Percentiles rank a stretch among this genome's conserved stretches.
Evolutionary conservation across 352 stramenopile genomes (phyloP).

Genomic region (Phytophthora ohioensis): DNA sequence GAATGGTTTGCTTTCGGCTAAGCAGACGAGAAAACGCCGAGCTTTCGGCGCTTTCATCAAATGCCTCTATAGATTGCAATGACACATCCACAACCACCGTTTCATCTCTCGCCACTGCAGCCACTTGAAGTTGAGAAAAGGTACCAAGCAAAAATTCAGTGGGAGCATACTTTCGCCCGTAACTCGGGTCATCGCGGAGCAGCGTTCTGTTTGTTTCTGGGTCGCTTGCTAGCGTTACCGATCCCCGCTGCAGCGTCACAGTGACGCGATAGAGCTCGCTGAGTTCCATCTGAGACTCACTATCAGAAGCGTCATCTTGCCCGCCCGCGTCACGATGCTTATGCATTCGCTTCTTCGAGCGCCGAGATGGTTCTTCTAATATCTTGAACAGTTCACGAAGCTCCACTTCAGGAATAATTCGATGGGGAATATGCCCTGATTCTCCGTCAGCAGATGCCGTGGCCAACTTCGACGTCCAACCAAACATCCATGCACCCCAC

Average conservation of each 20-base stretch:
- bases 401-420: conserved; percentile 82
- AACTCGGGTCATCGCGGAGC: conserved; percentile 68
- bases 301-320: conserved; percentile 43
- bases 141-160: conserved; percentile 82
- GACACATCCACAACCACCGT: conserved; percentile 85
- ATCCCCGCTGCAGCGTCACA: conserved; percentile 75
- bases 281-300: conserved; percentile 46
- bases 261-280: conserved; percentile 80
- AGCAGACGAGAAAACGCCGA: conserved; percentile 83
- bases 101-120: conserved; percentile 69
- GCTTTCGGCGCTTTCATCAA: conserved; percentile 88
- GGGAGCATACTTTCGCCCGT: conserved; percentile 70
- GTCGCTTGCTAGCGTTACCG: conserved; percentile 80
- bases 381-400: conserved; percentile 90
- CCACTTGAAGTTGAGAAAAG: conserved; percentile 83
- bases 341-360: conserved; percentile 60
- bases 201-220: conserved; percentile 74
- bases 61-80: conserved; percentile 88
- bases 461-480: conserved; percentile 80
- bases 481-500: conserved; percentile 90
- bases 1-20: conserved; percentile 69
- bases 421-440: conserved; percentile 40
- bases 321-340: conserved; percentile 37
- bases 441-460: conserved; percentile 42
- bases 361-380: conserved; percentile 79